Evolutionary conservation across 345 rosid genomes (phyloP).

Genomic region (Hevea brasiliensis): DNA sequence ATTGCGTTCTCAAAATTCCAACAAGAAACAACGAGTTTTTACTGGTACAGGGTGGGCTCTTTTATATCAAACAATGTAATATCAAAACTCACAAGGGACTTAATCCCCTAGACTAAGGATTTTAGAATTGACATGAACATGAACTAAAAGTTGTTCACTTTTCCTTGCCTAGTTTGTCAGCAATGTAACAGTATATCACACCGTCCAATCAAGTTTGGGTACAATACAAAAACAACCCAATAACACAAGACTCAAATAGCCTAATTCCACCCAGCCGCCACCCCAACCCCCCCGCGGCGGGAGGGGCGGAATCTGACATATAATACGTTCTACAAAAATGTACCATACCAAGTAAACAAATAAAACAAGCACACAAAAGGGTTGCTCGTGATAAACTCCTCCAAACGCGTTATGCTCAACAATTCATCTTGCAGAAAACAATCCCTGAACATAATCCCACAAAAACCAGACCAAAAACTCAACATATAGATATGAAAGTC

Average conservation of each 20-base stretch:
- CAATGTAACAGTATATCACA: conserved; percentile 4
- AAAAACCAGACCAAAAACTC: neutral
- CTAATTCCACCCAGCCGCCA: neutral
- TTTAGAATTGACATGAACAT: neutral
- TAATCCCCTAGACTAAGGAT: neutral
- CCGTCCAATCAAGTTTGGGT: neutral
- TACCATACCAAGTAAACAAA: neutral
- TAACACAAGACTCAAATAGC: neutral
- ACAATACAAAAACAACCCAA: neutral
- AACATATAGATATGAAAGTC: neutral
- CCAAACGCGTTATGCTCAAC: neutral
- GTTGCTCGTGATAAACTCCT: neutral
- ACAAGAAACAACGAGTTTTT: neutral
- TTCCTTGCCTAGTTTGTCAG: neutral
- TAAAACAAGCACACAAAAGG: neutral
- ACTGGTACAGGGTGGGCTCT: neutral
- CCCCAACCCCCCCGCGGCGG: too few relatives aligned
- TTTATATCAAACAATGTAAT: neutral
- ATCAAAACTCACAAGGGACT: neutral
- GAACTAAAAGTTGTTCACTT: neutral
- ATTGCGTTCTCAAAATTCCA: neutral
- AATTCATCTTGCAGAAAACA: neutral
- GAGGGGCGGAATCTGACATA: too few relatives aligned
- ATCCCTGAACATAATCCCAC: neutral
- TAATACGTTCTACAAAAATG: neutral